Conservation (phyloP, 2,329 filamentous ascomycete genomes). For the Pleurostoma richardsiae region DNA sequence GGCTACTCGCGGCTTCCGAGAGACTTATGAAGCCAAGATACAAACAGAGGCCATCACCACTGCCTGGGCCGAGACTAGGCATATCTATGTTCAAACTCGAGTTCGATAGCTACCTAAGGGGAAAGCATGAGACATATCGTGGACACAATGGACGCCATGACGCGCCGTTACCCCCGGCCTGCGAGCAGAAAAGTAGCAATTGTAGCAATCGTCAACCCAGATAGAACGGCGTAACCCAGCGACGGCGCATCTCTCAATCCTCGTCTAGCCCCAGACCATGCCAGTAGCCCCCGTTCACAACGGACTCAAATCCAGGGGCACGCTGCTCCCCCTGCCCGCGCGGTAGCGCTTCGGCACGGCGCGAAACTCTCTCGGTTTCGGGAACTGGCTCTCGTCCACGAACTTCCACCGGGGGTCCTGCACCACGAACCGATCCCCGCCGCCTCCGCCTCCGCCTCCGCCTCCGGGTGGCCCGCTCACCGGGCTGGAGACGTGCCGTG, state of each 20-base stretch:
- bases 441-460: conserved; percentile 19
- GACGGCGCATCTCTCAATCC: conserved; percentile 5
- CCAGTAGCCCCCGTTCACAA: conserved; percentile 25
- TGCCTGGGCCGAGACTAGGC: too few species aligned
- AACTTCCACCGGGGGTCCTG: conserved; percentile 84
- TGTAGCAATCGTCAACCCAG: too few species aligned
- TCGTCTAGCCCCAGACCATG: neutral
- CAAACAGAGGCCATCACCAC: too few species aligned
- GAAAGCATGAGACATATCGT: too few species aligned
- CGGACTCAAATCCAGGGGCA: conserved; percentile 75
- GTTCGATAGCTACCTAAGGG: too few species aligned
- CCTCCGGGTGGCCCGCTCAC: conserved; percentile 18
- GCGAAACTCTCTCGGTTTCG: conserved; percentile 76
- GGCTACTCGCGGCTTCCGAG: too few species aligned
- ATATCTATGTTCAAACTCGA: too few species aligned
- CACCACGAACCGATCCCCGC: conserved; percentile 47
- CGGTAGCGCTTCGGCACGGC: conserved; percentile 76
- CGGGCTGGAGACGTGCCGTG: conserved; percentile 27
- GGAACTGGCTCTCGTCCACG: conserved; percentile 73
- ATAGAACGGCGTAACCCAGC: too few species aligned
- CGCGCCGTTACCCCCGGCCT: too few species aligned
- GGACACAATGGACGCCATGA: too few species aligned
- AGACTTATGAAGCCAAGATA: too few species aligned
- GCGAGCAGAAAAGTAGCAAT: too few species aligned
- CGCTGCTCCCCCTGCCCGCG: conserved; percentile 88